Evolutionary conservation across 23 red algal species (phyloP).

Genomic region (Gracilariopsis chorda): DNA sequence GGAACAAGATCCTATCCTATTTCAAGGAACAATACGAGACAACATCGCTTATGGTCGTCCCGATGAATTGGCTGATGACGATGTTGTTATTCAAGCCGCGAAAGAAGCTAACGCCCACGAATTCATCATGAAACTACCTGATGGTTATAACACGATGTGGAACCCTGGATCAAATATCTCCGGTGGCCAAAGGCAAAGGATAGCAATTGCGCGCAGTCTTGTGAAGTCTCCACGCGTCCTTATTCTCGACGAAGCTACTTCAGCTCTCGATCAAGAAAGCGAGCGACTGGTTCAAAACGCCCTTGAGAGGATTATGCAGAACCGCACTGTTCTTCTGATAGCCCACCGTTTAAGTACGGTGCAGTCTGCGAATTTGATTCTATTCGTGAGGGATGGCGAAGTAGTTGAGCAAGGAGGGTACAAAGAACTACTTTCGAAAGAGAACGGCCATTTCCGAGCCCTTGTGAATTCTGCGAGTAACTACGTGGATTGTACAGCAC

Average conservation of each 20-base stretch:
- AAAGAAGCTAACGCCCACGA: constrained; percentile 77
- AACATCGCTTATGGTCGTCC: constrained; percentile 79
- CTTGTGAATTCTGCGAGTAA: constrained; percentile 66
- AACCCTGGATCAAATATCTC: constrained; percentile 74
- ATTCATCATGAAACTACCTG: constrained; percentile 71
- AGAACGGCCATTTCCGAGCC: constrained; percentile 67
- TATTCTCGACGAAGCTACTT: constrained; percentile 89
- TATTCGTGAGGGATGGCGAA: constrained; percentile 75
- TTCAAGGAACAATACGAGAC: constrained; percentile 74
- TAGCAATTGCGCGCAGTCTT: constrained; percentile 83
- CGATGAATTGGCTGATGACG: constrained; percentile 35
- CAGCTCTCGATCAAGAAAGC: constrained; percentile 86
- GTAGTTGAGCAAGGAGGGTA: constrained; percentile 82
- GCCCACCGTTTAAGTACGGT: constrained; percentile 90
- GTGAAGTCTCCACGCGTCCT: constrained; percentile 71
- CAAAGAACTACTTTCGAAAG: constrained; percentile 52
- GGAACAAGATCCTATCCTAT: constrained; percentile 78
- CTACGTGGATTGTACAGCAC: not conserved
- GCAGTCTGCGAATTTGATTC: constrained; percentile 74
- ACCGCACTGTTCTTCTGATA: constrained; percentile 85
- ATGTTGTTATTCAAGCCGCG: constrained; percentile 60
- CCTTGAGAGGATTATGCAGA: constrained; percentile 66
- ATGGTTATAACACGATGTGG: constrained; percentile 83
- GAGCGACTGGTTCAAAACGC: constrained; percentile 87
- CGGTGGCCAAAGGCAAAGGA: constrained; percentile 81